These are phyloP conservation scores for Cryptococcus floricola DNA, from an alignment of 1,284 basidiomycete species.

Conservation along the genomic window DNA sequence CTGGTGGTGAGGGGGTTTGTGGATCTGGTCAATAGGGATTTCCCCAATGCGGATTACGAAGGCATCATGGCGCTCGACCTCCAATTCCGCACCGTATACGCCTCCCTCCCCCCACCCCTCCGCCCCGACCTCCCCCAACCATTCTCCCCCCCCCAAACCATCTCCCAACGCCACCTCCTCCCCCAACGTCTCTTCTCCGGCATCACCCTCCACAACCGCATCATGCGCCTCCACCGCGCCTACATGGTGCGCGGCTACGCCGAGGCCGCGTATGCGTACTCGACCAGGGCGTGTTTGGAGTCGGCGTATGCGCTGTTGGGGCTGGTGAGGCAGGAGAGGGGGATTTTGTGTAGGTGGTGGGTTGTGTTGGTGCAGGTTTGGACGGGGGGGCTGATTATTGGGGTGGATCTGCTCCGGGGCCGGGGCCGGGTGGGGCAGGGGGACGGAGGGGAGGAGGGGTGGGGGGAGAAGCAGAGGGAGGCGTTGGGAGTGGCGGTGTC, in stretches of 20 bases:
- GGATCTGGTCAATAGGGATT: slow-evolving; percentile 16
- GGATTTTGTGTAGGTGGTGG: slow-evolving; percentile 18
- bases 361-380: slow-evolving; percentile 22
- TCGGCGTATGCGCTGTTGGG: slow-evolving; percentile 17
- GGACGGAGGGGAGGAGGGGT: not conserved
- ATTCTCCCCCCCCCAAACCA: slow-evolving; percentile 13
- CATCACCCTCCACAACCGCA: slow-evolving; percentile 17
- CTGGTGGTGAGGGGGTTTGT: slow-evolving; percentile 16
- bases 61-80: slow-evolving; percentile 15
- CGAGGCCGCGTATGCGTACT: slow-evolving; percentile 11
- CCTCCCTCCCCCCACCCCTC: slow-evolving; percentile 5
- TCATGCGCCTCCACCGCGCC: slow-evolving; percentile 18
- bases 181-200: slow-evolving; percentile 20
- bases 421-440: slow-evolving; percentile 1
- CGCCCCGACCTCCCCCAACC: slow-evolving; percentile 18
- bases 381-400: slow-evolving; percentile 19
- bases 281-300: slow-evolving; percentile 14
- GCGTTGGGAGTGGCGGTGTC: slow-evolving; percentile 12
- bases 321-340: slow-evolving; percentile 13
- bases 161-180: slow-evolving; percentile 12
- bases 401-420: slow-evolving; percentile 13
- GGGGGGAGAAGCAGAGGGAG: slow-evolving; percentile 5
- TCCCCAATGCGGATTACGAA: slow-evolving; percentile 15
- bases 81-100: slow-evolving; percentile 14
- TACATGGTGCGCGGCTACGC: slow-evolving; percentile 18